Evolutionary conservation across 345 rosid species (phyloP), one percentile per base, ranked within the genome.

Genomic region (Camelina sativa): DNA sequence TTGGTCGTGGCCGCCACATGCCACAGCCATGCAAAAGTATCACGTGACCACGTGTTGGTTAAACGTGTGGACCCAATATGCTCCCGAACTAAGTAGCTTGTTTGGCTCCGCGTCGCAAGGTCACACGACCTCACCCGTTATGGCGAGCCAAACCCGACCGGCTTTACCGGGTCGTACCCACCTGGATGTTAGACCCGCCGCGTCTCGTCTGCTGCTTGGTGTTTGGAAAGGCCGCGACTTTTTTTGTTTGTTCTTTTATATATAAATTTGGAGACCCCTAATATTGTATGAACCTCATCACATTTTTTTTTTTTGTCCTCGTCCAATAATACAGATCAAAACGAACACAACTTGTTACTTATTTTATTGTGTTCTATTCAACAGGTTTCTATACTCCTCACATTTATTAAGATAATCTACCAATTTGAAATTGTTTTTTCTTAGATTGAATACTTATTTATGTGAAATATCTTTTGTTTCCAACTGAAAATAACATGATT

Each of bases 21-120:
- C 44, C 22, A 48, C 4, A 51, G 15, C 76, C 60, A 72, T 53
- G 63, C 44, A 63, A 73, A 16, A 7, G 37, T 1, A 63, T 13
- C 76, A 73, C 70, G 76, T 73, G 70, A 62, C 2, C 76, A 63
- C 47, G 56, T 63, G 70, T 12, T 63, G 1, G 46, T 63, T 51
- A 28, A n/a, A 22, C 20, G 43, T 53, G 55, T 54, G 47, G 47
- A 34, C 11, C 69, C 70, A 44, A 63, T 57, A 54, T 53, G 48
- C 55, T 73, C 64, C 56, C 8, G 12, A 54, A 30, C 64, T 41
- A 5, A 43, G 63, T 63, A 54, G 35, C 56, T 73, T 73, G 70
- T 73, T 56, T 63, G 55, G 64, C 76, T 73, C 71, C 71, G 47
- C 76, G 71, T 73, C 76, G 62, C 76, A 54, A 32, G 71, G 76